phyloP scores from a whole-genome alignment of 2,329 filamentous ascomycete genomes.

The Xylariaceae sp. region DNA sequence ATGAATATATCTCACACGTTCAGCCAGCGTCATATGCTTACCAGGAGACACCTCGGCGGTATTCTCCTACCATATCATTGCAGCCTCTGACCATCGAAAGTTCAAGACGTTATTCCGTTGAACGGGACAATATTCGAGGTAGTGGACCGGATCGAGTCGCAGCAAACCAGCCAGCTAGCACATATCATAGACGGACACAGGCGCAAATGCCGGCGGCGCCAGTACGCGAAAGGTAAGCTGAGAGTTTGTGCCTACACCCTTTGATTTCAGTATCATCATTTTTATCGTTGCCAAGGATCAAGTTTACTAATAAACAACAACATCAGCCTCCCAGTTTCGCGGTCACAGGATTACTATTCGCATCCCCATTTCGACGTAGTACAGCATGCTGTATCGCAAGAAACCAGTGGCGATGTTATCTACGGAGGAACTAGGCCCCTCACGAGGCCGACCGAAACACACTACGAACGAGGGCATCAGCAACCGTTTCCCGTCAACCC shows the following conservation, averaged over 20 bases:
- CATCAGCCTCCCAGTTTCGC: slow-evolving; percentile 14
- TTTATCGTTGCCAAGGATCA: background rate
- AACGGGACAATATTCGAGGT: slow-evolving; percentile 16
- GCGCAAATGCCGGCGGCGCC: slow-evolving; percentile 9
- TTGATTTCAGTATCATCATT: background rate
- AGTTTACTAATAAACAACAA: slow-evolving; percentile 19
- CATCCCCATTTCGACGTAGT: slow-evolving; percentile 4
- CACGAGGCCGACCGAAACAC: slow-evolving; percentile 4
- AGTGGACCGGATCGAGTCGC: slow-evolving; percentile 13
- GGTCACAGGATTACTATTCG: slow-evolving; percentile 7
- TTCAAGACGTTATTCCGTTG: slow-evolving; percentile 3
- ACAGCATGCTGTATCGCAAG: slow-evolving; percentile 4
- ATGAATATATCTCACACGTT: slow-evolving; percentile 5
- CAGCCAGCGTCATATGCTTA: slow-evolving; percentile 11
- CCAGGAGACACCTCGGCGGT: slow-evolving; percentile 12
- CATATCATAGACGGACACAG: slow-evolving; percentile 10
- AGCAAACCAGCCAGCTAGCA: slow-evolving; percentile 13
- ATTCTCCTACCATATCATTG: slow-evolving; percentile 5
- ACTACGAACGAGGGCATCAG: slow-evolving; percentile 18
- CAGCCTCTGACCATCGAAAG: slow-evolving; percentile 7
- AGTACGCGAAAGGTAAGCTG: slow-evolving; percentile 24
- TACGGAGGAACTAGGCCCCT: slow-evolving; percentile 5
- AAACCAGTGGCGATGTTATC: slow-evolving; percentile 6
- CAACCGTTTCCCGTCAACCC: slow-evolving; percentile 21
- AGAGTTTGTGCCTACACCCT: background rate